Evolutionary conservation across 768 basidiomycete species (phyloP), one percentile per base, ranked within the genome.

Genomic region (Daedaleopsis nitida): DNA sequence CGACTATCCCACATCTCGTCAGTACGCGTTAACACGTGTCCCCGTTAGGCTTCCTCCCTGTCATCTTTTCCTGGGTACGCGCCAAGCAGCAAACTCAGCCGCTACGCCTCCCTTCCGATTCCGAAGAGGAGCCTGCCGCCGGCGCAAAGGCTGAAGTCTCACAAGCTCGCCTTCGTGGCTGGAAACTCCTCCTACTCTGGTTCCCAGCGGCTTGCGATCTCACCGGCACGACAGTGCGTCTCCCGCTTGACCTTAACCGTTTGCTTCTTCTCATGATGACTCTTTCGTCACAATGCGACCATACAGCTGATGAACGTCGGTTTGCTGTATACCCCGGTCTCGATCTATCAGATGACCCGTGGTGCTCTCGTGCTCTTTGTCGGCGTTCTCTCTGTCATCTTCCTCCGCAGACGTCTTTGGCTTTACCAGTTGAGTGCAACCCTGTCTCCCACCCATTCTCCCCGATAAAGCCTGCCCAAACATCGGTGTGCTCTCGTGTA

Each of bases 291-390:
- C 58, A 54, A 60, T 57, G 52, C 62, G 35, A 27, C 60, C 43
- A 48, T 65, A 59, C 72, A 81, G 77, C 77, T 97, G 66, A 98
- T 98, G 97, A 97, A 97, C 71, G 81, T 96, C 66, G 97, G 97
- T 57, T 83, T 99, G 50, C 83, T 99, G 39, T 94, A 96, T 74
- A 96, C 95, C 1, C 96, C 96, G 32, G 97, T 99, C 57, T 95
- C 92, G 45, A 94, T 98, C 68, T 98, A 93, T 79, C 96, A 97
- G 75, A 96, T 97, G 95, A 93, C 88, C 62, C 87, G 91, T 60
- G 95, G 96, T 53, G 90, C 94, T 45, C 86, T 97, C 59, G 94
- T 97, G 51, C 83, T 96, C 56, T 98, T 95, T 75, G 96, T 98
- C 61, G 96, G 94, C 49, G 70, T 92, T 57, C 84, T 98, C 67